Evolutionary conservation across 1,284 basidiomycete species (phyloP), one percentile per base, ranked within the genome.

Genomic region (Ceratobasidium theobromae): DNA sequence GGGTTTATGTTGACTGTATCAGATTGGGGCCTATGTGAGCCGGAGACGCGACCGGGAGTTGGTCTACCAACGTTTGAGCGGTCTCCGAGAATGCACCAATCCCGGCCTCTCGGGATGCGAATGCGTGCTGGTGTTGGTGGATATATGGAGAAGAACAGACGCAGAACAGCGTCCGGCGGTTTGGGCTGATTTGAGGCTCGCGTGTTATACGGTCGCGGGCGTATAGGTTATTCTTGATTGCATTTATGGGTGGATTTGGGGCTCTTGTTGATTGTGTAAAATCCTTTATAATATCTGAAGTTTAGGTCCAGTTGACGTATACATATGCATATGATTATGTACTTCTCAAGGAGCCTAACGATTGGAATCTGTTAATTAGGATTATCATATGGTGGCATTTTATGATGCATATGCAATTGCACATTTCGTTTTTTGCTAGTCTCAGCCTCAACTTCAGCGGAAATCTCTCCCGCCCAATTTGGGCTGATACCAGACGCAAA

Each of bases 181-280:
- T 18, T 65, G 49, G 48, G 30, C 27, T 14, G 60, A 65, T 38
- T 32, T 65, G 28, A 38, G 60, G 25, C 43, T 43, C 30, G 27
- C 60, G 16, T 38, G 16, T 11, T 11, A 21, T 11, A 52, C 25
- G 5, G 40, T 53, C 14, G 9, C 49, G 18, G 51, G 60, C 1
- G 2, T 45, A 23, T 65, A 65, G 41, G 18, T 45, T 16, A n/a
- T n/a, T n/a, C n/a, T n/a, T 8, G 35, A 38, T 38, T 38, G 8
- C 35, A 16, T n/a, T n/a, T n/a, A n/a, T n/a, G n/a, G n/a, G n/a
- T n/a, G n/a, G n/a, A n/a, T n/a, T n/a, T n/a, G n/a, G n/a, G n/a
- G n/a, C n/a, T n/a, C n/a, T n/a, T n/a, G n/a, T n/a, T n/a, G n/a
- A n/a, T n/a, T n/a, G n/a, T n/a, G n/a, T n/a, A n/a, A n/a, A n/a